Evolutionary conservation across 2,329 filamentous ascomycete genomes (phyloP), one percentile per base, ranked within the genome.

Genomic region (Arachnomyces sp.): DNA sequence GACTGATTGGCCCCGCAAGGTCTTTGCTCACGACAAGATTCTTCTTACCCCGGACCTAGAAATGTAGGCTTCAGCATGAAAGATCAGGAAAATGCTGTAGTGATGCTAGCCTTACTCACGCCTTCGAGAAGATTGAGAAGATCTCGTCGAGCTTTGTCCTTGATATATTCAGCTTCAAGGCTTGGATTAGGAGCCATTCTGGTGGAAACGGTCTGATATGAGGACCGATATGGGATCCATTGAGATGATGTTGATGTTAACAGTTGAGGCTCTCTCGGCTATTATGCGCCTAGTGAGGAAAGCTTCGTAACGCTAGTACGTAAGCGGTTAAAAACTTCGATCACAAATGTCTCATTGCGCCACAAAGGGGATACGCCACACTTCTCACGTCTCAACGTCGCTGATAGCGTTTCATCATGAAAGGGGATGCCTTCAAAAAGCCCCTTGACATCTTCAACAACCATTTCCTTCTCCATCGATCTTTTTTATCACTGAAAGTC

Each of bases 11-110:
- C 16, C 90, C 92, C 51, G 90, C 88, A 53, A 98, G 75, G 54
- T 82, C 82, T 64, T 84, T 86, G 62, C 96, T 90, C 58, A 98
- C 83, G 38, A 98, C 85, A 46, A 98, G 73, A 58, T 95, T 96
- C 75, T 98, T 98, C 78, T 96, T 98, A 53, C 93, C 93, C 60
- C 90, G 86, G 50, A 96, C 87, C 92, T 98, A 58, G 33, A 47
- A 39, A 45, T 13, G 42, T 38, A 36, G 9, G 21, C 9, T 9
- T 25, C 9, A 25, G 21, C 37, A 36, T n/a, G n/a, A 46, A 44
- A 43, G 32, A 47, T 68, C 44, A 67, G 63, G 45, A 32, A 16
- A 44, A 48, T 47, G n/a, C 15, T 28, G 12, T 21, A 11, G 21
- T 35, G 43, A 43, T 49, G 50, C 49, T 50, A 55, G 53, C 61